Percentiles rank a stretch among this genome's conserved stretches.
Evolutionary conservation across 208 protist species (phyloP).

Genomic region (Leishmania aethiopica): DNA sequence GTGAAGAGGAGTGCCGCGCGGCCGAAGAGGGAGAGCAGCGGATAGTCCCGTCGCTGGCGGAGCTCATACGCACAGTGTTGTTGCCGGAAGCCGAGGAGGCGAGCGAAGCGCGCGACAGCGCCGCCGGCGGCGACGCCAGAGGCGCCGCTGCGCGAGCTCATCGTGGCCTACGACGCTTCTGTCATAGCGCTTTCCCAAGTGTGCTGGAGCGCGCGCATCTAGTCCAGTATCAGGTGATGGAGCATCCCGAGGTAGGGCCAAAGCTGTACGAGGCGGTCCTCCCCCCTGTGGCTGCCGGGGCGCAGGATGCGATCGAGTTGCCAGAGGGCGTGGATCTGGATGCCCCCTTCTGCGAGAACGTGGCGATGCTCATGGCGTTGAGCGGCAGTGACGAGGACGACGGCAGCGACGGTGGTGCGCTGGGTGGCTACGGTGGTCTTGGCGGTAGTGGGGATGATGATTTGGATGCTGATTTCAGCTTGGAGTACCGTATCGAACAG

Average conservation of each 20-base stretch:
- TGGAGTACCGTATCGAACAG: conserved; percentile 56
- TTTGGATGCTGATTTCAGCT: conserved; percentile 34
- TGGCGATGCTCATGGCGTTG: conserved; percentile 49
- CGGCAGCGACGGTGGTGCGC: conserved; percentile 12
- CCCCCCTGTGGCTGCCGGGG: conserved; percentile 52
- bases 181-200: conserved; percentile 53
- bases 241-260: conserved; percentile 38
- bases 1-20: conserved; percentile 54
- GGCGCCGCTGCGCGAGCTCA: conserved; percentile 1
- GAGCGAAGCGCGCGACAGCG: too few species aligned
- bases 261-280: conserved; percentile 63
- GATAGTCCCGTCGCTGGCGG: conserved; percentile 9
- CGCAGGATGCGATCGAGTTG: conserved; percentile 59
- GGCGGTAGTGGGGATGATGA: conserved; percentile 11
- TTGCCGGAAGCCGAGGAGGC: conserved; percentile 13
- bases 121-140: background rate
- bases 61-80: conserved; percentile 17
- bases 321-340: conserved; percentile 64
- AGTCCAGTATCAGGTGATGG: conserved; percentile 46
- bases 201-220: conserved; percentile 74
- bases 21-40: conserved; percentile 11
- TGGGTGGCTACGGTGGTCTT: background rate
- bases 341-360: conserved; percentile 61
- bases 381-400: conserved; percentile 55
- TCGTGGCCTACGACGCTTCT: conserved; percentile 46